Base-by-base conservation (phyloP, 2,329 filamentous ascomycete species). In the Furcasterigmium furcatum region DNA sequence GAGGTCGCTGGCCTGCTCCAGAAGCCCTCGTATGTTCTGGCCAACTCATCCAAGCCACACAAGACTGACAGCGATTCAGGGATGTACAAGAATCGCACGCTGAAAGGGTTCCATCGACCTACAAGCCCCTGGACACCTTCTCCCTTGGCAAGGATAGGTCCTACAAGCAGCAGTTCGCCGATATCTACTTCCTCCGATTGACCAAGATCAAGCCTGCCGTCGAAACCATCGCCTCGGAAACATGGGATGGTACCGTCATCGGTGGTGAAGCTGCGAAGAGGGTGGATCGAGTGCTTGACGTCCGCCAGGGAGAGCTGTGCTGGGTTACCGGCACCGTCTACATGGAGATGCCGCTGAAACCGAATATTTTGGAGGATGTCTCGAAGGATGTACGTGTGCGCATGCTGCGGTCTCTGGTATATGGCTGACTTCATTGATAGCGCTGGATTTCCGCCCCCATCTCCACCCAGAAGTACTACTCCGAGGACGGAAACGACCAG, bases 261-360 rank as follows among this genome's bases (percentile, higher is more conserved):
- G 88, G 80, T 7, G 88, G 83, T 30, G 89, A 96, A 62, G 73
- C 73, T 46, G 89, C 89, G 10, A 79, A 77, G 55, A 82, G 77
- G 53, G 91, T 95, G 14, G 88, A 96, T 25, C 79, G 94, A 55
- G 94, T 99, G 48, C 78, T 99, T 24, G 92, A 99, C 67, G 94
- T 99, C 43, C 84, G 92, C 49, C 94, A 97, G 71, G 94, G 94
- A 52, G 85, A 96, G 69, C 73, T 97, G 29, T 97, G 92, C 70
- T 99, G 92, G 91, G 87, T 99, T 14, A 79, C 85, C 0, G 94
- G 95, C 14, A 99, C 94, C 0, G 83, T 97, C 25, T 99, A 95
- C 65, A 95, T 97, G 87, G 90, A 97, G 52, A 91, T 99, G 89
- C 82, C 88, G 3, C 67, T 96, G 58, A 99, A 99, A 70, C 94